Conservation (phyloP, 208 protist species). For the Acanthamoeba divionensis region DNA sequence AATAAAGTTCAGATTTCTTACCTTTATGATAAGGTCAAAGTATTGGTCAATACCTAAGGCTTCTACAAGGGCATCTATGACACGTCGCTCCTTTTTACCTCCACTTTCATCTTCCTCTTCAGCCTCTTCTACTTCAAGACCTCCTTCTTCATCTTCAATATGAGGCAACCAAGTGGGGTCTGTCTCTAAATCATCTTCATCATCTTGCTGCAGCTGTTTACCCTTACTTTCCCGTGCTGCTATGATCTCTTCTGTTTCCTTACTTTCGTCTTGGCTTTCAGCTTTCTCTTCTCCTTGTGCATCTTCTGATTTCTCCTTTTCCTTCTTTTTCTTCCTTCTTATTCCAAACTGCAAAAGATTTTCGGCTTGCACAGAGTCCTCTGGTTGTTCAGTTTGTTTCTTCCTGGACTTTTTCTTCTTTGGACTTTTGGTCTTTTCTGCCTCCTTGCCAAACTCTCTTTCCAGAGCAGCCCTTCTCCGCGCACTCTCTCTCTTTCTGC, state of each 20-base stretch:
- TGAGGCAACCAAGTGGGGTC: no score
- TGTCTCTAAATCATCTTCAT: neutral
- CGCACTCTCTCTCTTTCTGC: neutral
- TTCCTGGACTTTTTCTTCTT: neutral
- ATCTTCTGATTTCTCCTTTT: no score
- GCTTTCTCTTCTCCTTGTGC: neutral
- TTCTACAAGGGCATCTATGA: slow-evolving; percentile 28
- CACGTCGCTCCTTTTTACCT: neutral
- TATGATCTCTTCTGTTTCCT: no score
- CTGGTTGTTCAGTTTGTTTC: neutral
- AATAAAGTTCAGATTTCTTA: no score
- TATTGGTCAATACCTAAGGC: neutral
- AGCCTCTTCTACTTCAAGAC: neutral
- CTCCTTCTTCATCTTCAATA: neutral
- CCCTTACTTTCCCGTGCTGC: neutral
- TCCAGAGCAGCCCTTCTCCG: neutral
- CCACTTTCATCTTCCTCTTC: neutral
- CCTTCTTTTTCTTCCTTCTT: neutral
- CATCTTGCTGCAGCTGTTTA: neutral
- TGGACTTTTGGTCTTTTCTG: neutral
- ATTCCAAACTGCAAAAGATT: slow-evolving; percentile 8
- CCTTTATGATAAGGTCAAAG: slow-evolving; percentile 45
- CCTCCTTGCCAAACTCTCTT: neutral
- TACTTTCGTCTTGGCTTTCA: neutral
- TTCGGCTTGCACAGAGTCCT: neutral